These are phyloP conservation scores for Vaccinium corymbosum DNA, from an alignment of 148 eudicot species.

Conservation along the genomic window DNA sequence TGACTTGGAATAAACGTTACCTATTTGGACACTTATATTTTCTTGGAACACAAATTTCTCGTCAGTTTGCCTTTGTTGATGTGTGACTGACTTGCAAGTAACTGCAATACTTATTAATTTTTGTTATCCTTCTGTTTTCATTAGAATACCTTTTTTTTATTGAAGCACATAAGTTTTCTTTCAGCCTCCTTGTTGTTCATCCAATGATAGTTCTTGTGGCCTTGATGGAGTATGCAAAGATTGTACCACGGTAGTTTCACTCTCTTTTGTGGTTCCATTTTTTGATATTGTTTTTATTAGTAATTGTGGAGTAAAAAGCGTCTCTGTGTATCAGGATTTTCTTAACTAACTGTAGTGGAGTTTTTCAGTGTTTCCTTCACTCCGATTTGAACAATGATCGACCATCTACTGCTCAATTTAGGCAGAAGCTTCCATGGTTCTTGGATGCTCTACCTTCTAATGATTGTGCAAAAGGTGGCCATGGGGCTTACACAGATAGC, in stretches of 20 bases:
- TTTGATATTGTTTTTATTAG: background rate
- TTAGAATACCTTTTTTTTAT: background rate
- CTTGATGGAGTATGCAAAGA: constrained; percentile 68
- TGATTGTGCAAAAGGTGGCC: constrained; percentile 97
- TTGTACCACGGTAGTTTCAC: constrained; percentile 81
- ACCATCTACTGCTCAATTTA: constrained; percentile 77
- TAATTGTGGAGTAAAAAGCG: background rate
- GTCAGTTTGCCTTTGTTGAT: background rate
- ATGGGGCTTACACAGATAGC: constrained; percentile 85
- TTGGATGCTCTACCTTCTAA: constrained; percentile 81
- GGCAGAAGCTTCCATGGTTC: constrained; percentile 97
- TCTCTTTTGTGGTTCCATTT: constrained; percentile 1
- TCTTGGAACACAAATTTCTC: background rate
- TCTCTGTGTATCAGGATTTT: background rate
- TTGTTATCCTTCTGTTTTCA: background rate
- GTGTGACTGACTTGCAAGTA: background rate
- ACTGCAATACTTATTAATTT: background rate
- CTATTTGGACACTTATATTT: background rate
- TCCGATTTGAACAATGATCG: constrained; percentile 78
- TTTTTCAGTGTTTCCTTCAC: constrained; percentile 84
- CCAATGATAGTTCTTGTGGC: constrained; percentile 60
- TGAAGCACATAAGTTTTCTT: constrained; percentile 23
- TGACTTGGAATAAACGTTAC: background rate
- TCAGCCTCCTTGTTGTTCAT: constrained; percentile 95
- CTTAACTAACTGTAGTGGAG: constrained; percentile 25